Base-by-base conservation (phyloP, 495 filamentous ascomycete species). In the Aspergillus bertholletiae region DNA sequence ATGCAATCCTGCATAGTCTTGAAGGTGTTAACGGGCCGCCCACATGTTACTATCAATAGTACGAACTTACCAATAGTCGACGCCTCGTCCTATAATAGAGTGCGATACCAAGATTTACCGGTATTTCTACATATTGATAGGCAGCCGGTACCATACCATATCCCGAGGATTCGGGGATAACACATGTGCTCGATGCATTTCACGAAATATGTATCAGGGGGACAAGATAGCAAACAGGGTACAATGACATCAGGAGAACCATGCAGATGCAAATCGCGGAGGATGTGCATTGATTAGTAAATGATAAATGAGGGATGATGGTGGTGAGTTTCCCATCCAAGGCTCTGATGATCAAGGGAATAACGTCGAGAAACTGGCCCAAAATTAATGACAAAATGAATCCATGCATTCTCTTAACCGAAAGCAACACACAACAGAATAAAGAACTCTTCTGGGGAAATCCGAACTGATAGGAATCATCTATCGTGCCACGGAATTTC, bases 361-460 rank as follows among this genome's bases (percentile, higher is more conserved):
- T 18, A 22, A 35, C 23, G 21, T 39, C 17, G 39, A 13, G 41
- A 6, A n/a, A 17, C 9, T 34, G 28, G n/a, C 44, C 53, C 61
- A 49, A 40, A 46, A 54, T 28, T 40, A 55, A 55, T 49, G 49
- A 57, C 48, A 61, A 18, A 43, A 43, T 2, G 4, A 41, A 63
- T 68, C 60, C 65, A 71, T 74, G 66, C 64, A 73, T 75, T 72
- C 70, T 66, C 68, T 63, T 64, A 68, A 67, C 57, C 58, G 61
- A 56, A 68, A 65, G 28, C 63, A 59, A 53, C 43, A 54, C 15
- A 47, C 23, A 47, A 51, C 40, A 35, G 27, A 23, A 50, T 23
- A 1, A 35, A 65, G 58, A 52, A 67, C 66, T 63, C 66, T 59
- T 64, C 58, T 55, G 56, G 61, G 57, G 58, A 60, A 55, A 61